Base-by-base conservation (phyloP, 2,329 filamentous ascomycete species). In the Sclerotiophoma versabilis region DNA sequence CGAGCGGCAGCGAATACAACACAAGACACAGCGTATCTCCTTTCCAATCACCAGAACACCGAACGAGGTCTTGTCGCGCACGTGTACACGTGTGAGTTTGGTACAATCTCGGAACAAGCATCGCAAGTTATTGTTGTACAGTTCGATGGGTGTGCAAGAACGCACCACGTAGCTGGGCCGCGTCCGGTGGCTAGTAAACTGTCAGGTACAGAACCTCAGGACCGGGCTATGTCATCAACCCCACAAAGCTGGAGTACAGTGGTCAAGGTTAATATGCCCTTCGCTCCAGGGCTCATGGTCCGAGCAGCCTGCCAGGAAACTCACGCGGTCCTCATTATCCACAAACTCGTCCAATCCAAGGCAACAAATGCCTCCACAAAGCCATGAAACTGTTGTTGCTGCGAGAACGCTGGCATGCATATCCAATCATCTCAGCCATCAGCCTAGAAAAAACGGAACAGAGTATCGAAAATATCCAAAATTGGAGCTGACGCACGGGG, bases 401-500 rank as follows among this genome's bases (percentile, higher is more conserved):
- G 14, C 19, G 30, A 25, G 26, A 11, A 22, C 5, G 17, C 34
- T 25, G 32, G 33, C 39, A 17, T 34, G 10, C 10, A 20, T 4
- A 6, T 11, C 53, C 53, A 47, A 50, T 51, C 41, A 39, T 9
- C 26, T 6, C 37, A 36, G 42, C 46, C 42, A 33, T 20, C 41
- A 25, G 34, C 52, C 46, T 43, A 42, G 15, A 26, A 41, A 42
- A 37, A 51, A 30, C 25, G 42, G 17, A 26, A 20, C 14, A 17
- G 27, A 47, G 39, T 51, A 56, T 56, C 32, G 47, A 51, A 51
- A 42, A n/a, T 2, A 4, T 12, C 42, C 42, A 42, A 50, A 38
- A 33, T 37, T 42, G 37, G 32, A 41, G 30, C 51, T 54, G 38
- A 49, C 33, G 45, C 44, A 38, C 34, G 19, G 49, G 49, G 49